phyloP scores from a whole-genome alignment of 2,329 filamentous ascomycete genomes.

The Parafenestella ontariensis region DNA sequence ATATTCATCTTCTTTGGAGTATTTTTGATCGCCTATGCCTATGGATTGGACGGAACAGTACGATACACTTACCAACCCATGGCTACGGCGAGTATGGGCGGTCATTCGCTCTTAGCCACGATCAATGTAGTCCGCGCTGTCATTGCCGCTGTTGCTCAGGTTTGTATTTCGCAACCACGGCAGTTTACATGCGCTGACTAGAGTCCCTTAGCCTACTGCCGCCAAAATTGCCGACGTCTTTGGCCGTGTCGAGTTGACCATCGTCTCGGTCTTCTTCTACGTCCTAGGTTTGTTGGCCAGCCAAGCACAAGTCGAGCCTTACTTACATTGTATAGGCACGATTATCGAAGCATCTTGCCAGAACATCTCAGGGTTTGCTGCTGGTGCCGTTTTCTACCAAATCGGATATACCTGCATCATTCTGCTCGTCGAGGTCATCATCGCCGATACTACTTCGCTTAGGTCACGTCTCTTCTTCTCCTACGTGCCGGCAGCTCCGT shows the following conservation, averaged over 20 bases:
- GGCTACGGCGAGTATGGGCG: conserved; percentile 60
- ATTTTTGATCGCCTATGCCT: conserved; percentile 70
- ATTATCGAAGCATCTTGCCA: conserved; percentile 62
- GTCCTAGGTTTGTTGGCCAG: conserved; percentile 45
- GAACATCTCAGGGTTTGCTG: background rate
- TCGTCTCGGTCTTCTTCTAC: conserved; percentile 64
- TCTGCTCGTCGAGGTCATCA: conserved; percentile 68
- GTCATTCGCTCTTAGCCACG: conserved; percentile 62
- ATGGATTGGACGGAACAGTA: conserved; percentile 62
- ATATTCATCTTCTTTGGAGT: conserved; percentile 66
- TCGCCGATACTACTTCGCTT: conserved; percentile 69
- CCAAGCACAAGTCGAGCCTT: background rate
- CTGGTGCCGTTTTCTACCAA: conserved; percentile 4
- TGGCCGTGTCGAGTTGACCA: conserved; percentile 66
- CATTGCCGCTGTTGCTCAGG: conserved; percentile 64
- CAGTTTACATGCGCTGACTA: background rate
- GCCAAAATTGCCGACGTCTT: conserved; percentile 59
- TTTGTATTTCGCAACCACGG: conserved; percentile 44
- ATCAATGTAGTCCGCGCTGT: conserved; percentile 66
- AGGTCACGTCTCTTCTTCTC: conserved; percentile 69
- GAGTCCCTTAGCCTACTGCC: background rate
- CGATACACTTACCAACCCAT: conserved; percentile 57
- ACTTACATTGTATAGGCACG: conserved; percentile 32
- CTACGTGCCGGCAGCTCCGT: conserved; percentile 55
- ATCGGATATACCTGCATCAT: conserved; percentile 67